Base-by-base conservation (phyloP, 106 monocot species). In the Dendrobium nobile region DNA sequence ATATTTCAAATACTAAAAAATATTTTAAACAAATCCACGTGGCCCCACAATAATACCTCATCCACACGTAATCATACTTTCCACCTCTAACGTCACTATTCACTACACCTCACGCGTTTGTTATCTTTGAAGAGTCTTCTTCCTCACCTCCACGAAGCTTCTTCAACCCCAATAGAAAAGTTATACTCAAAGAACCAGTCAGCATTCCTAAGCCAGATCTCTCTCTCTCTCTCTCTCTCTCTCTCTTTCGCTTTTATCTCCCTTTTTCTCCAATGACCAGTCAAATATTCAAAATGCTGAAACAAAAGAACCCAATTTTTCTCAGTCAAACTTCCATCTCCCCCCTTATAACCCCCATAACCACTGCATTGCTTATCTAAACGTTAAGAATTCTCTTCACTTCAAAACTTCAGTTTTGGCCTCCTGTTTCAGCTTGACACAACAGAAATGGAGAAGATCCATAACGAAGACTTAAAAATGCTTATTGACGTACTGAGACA, bases 131-230 rank as follows among this genome's bases (percentile, higher is more conserved):
- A 72, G 37, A 37, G 72, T 72, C 72, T 33, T 27, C 9, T 0
- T 72, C 72, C 28, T 40, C 72, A 72, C 37, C 27, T 72, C 72
- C 37, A 40, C 72, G 72, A 72, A 72, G 5, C 72, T 72, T 72
- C 72, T 72, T n/a, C 40, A 51, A 51, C 13, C 27, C 72, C 15
- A 37, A 72, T 37, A 16, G 17, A 13, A 33, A 70, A 31, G 9
- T 33, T 33, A 1, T 33, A 37, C 33, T 28, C 51, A 54, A 77
- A 77, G 77, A 77, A 77, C 5, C 55, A 51, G 77, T 77, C 77
- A 77, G 54, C 77, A 13, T 17, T 54, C 24, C 24, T 15, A 11
- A 47, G 6, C 54, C 77, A 9, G 26, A 51, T 5, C 24, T 22
- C 47, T 11, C 77, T 4, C 24, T 37, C 15, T 51, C 51, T 51